Conservation (phyloP, 257 asterid genomes). For the Apocynum venetum region DNA sequence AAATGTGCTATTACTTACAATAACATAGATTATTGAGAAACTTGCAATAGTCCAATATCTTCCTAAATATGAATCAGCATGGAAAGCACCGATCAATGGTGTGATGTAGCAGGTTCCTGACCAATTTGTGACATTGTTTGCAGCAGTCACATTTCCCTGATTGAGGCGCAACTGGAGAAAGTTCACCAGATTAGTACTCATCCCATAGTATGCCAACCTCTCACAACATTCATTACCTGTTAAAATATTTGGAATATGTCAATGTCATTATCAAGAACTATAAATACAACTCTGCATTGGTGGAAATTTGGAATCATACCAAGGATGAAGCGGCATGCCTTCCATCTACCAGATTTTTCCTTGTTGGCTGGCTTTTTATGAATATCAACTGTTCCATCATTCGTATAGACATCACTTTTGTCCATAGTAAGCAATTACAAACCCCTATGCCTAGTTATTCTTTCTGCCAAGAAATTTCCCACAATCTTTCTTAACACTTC, state of each 20-base stretch:
- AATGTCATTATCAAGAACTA: neutral
- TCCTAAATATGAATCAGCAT: slow-evolving; percentile 76
- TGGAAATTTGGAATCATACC: slow-evolving; percentile 24
- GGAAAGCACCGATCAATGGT: slow-evolving; percentile 71
- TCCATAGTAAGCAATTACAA: slow-evolving; percentile 8
- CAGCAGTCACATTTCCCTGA: slow-evolving; percentile 42
- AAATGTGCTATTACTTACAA: slow-evolving; percentile 34
- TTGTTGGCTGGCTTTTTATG: slow-evolving; percentile 55
- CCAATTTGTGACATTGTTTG: slow-evolving; percentile 70
- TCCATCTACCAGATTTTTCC: slow-evolving; percentile 69
- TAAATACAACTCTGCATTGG: neutral
- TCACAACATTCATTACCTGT: slow-evolving; percentile 76
- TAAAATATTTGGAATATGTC: neutral
- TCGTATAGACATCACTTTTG: slow-evolving; percentile 40
- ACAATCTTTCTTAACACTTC: slow-evolving; percentile 5
- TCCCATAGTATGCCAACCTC: slow-evolving; percentile 86
- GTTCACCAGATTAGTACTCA: slow-evolving; percentile 80
- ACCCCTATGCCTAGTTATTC: neutral
- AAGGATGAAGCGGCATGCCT: slow-evolving; percentile 71
- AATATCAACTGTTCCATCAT: slow-evolving; percentile 58
- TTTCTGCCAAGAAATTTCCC: neutral
- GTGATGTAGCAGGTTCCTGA: slow-evolving; percentile 75
- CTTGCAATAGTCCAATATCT: slow-evolving; percentile 68
- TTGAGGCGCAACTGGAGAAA: slow-evolving; percentile 43
- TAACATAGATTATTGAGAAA: slow-evolving; percentile 53